Conservation (phyloP, 139 green algal genomes). For the Volvox reticuliferus region DNA sequence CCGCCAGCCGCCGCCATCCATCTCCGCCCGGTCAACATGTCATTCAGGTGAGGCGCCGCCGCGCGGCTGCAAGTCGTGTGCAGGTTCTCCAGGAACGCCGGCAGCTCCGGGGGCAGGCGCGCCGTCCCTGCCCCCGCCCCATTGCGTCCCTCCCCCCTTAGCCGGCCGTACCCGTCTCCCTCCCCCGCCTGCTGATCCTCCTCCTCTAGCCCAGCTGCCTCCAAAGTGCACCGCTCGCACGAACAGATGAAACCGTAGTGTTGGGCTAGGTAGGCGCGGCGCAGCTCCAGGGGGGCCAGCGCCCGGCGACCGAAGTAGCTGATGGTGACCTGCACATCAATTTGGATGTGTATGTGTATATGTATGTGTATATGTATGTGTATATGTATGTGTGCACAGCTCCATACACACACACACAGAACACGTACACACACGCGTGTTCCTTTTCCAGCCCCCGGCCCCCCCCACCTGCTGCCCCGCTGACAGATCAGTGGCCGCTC, state of each 20-base stretch:
- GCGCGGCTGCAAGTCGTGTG: not conserved
- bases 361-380: not conserved
- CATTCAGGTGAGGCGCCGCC: slow-evolving; percentile 14
- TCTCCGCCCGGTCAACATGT: slow-evolving; percentile 7
- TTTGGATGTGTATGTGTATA: not conserved
- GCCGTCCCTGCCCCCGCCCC: not conserved
- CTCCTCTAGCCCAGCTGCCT: not conserved
- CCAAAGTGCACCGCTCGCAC: slow-evolving; percentile 15
- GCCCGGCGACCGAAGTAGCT: slow-evolving; percentile 24
- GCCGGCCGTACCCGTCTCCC: not conserved
- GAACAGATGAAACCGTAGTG: slow-evolving; percentile 36
- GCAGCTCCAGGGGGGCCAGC: not conserved
- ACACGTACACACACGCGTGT: not conserved
- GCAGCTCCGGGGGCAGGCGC: not conserved
- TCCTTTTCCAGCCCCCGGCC: not conserved
- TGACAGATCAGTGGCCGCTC: slow-evolving; percentile 11
- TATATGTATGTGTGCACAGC: not conserved
- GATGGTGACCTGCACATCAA: slow-evolving; percentile 1
- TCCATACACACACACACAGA: not conserved
- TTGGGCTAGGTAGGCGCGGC: slow-evolving; percentile 3
- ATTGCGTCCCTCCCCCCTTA: not conserved
- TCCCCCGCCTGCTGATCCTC: not conserved
- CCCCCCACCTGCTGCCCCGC: slow-evolving; percentile 43
- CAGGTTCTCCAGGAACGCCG: slow-evolving; percentile 22
- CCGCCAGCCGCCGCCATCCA: not conserved